Base-by-base conservation (phyloP, 257 asterid genomes). In the Solanum paucissectum region DNA sequence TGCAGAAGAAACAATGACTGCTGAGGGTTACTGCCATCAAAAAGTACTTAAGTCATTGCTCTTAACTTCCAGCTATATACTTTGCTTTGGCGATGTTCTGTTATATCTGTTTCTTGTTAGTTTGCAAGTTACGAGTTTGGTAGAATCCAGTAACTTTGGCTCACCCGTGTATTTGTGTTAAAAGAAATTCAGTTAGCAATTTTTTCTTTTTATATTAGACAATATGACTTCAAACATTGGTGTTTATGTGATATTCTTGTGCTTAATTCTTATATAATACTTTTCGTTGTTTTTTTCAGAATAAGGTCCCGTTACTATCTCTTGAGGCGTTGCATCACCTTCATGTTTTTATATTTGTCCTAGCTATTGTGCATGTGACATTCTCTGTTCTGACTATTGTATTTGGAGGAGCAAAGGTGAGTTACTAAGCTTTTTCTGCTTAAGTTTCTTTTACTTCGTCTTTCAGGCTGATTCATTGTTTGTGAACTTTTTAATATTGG, bases 301-400 rank as follows among this genome's bases (percentile, higher is more conserved):
- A 88, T 7, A 93, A 91, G 89, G 92, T 90, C 3, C 98, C 95
- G 68, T 87, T 95, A 90, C 87, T 95, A 81, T 93, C 98, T 34
- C 87, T 91, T 27, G 89, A 88, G 89, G 96, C 95, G 62, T 72
- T 93, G 90, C 98, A 95, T 87, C 94, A 95, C 91, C 95, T 95
- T 40, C 98, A 95, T 88, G 93, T 95, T 86, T 95, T 95, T 88
- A 94, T 95, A 75, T 95, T 95, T 86, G 97, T 93, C 86, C 92
- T 94, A 25, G 98, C 97, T 74, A 92, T 90, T 23, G 93, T 92
- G 68, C 98, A 95, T 79, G 95, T 95, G 40, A 87, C 91, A 1
- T 95, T 91, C 89, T 92, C 98, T 40, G 96, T 91, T 88, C 92
- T 92, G 34, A 95, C 98, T 23, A 88, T 94, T 83, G 62, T 94